Percentiles rank a stretch among this genome's conserved stretches.
Conservation (phyloP, 306 rosid genomes). For the Vicia sativa region DNA sequence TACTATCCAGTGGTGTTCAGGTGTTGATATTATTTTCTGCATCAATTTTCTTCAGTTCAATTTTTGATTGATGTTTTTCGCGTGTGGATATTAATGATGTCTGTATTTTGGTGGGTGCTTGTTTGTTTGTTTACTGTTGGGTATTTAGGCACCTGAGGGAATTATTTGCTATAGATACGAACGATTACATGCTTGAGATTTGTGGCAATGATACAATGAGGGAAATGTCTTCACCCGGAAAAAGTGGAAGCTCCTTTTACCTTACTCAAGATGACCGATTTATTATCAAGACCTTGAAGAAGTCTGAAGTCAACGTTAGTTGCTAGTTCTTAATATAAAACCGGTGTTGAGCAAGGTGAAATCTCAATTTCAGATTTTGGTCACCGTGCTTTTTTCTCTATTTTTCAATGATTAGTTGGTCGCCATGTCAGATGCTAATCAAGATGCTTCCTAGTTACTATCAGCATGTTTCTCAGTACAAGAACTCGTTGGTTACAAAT, state of each 20-base stretch:
- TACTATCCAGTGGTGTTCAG: constrained; percentile 60
- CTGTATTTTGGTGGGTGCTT: constrained; percentile 35
- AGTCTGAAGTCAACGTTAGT: constrained; percentile 64
- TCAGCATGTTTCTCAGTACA: constrained; percentile 56
- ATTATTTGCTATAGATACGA: constrained; percentile 56
- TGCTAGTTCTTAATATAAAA: constrained; percentile 26
- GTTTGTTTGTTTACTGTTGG: constrained; percentile 29
- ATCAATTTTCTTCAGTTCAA: neutral
- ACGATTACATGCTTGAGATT: constrained; percentile 60
- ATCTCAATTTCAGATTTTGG: constrained; percentile 36
- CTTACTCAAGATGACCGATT: constrained; percentile 57
- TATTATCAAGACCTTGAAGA: constrained; percentile 61
- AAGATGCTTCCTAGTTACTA: constrained; percentile 59
- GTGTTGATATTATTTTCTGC: constrained; percentile 31
- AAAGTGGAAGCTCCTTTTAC: constrained; percentile 63
- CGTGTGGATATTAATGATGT: constrained; percentile 28
- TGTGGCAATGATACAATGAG: constrained; percentile 54
- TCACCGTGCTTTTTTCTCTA: constrained; percentile 23
- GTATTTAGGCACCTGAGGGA: constrained; percentile 56
- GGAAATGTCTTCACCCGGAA: constrained; percentile 66
- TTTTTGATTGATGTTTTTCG: neutral
- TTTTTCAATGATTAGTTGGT: constrained; percentile 39
- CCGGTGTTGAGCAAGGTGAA: constrained; percentile 18
- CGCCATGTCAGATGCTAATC: constrained; percentile 54
- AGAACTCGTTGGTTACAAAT: constrained; percentile 56